Base-by-base conservation (phyloP, 495 filamentous ascomycete genomes). In the Ramalina intermedia region DNA sequence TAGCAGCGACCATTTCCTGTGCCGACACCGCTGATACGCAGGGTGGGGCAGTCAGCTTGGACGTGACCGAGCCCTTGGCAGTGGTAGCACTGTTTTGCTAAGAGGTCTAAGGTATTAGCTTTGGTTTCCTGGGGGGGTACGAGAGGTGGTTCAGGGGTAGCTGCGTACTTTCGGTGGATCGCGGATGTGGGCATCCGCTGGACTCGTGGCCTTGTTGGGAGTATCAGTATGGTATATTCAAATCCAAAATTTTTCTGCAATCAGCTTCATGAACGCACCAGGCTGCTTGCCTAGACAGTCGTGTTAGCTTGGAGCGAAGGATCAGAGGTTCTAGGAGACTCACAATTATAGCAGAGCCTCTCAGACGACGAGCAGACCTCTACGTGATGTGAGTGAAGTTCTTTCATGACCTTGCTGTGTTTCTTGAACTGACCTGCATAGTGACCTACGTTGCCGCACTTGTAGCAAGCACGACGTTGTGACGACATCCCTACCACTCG, bases 271-370 rank as follows among this genome's bases (percentile, higher is more conserved):
- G 38, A 37, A 60, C 58, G 52, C 79, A 89, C 84, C 84, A 57
- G 85, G 85, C 69, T 90, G 84, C 74, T 89, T 88, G 81, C 77
- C 80, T 84, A 54, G 54, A 47, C 14, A 50, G 14, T 33, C 50
- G 11, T 14, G 37, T 59, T 48, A 63, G 51, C 58, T 16, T 16
- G 41, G 29, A 26, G 56, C 17, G 36, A 20, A 46, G 35, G 43
- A 47, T 40, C 12, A 49, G 38, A 37, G 40, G 36, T 38, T 46
- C 24, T 58, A 38, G 37, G 48, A 42, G 48, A 68, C 82, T 63
- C 70, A 89, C 91, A 99, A 74, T 99, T 99, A 71, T 99, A 99
- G 81, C 91, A 99, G 63, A 96, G 83, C 62, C 91, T 82, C 73
- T 96, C 88, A 41, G 88, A 81, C 38, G 88, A 94, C 47, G 89